Conservation (phyloP, 2,329 filamentous ascomycete genomes). For the Phoma sp. region DNA sequence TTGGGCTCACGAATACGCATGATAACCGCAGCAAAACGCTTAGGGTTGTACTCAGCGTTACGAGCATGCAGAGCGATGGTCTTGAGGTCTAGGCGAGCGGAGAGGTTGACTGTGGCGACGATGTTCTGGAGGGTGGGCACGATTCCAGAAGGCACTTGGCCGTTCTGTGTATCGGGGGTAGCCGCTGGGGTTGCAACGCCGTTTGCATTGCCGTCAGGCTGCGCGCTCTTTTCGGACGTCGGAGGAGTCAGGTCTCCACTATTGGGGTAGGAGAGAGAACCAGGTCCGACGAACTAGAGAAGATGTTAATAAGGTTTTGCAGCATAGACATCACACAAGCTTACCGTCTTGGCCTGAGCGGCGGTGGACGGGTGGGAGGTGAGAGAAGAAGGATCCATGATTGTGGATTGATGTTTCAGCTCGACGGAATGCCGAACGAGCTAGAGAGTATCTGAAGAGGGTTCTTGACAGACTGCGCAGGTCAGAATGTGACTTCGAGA, state of each 20-base stretch:
- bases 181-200: conserved; percentile 90
- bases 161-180: conserved; percentile 80
- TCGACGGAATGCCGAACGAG: conserved; percentile 37
- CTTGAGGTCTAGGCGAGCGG: conserved; percentile 97
- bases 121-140: conserved; percentile 73
- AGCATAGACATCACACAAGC: conserved; percentile 33
- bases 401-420: conserved; percentile 51
- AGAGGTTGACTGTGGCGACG: conserved; percentile 98
- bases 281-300: conserved; percentile 76
- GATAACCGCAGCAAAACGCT: conserved; percentile 99
- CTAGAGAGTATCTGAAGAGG: conserved; percentile 38
- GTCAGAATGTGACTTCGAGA: conserved; percentile 42
- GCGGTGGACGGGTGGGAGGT: conserved; percentile 92
- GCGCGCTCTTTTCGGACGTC: conserved; percentile 72
- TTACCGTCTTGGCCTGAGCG: conserved; percentile 82
- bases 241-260: conserved; percentile 83
- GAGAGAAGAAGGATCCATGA: conserved; percentile 77
- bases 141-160: conserved; percentile 68
- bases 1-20: conserved; percentile 99
- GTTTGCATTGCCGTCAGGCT: conserved; percentile 60
- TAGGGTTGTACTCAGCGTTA: conserved; percentile 98
- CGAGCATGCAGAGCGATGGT: conserved; percentile 97
- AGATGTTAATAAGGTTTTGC: conserved; percentile 31
- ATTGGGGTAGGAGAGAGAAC: conserved; percentile 90
- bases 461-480: conserved; percentile 45